Base-by-base conservation (phyloP, 2,329 filamentous ascomycete species). In the Colletotrichum sp. region DNA sequence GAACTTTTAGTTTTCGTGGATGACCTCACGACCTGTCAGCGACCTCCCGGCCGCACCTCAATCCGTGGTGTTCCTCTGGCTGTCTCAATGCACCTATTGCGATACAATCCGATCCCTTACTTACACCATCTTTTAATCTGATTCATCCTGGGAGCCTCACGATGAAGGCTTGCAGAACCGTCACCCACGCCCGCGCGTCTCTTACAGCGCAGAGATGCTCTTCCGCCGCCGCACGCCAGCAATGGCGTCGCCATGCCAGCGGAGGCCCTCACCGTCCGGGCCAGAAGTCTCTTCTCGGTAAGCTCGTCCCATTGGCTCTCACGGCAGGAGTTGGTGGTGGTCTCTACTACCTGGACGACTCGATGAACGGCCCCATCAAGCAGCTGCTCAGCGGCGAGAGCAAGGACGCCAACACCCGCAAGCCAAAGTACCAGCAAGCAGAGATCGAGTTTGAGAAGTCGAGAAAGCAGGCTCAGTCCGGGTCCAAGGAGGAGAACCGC, bases 361-460 rank as follows among this genome's bases (percentile, higher is more conserved):
- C 66, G 39, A 69, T 76, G 57, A 76, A 76, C 59, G 74, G 74
- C 19, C 74, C 74, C 22, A n/a, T 76, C 13, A 74, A 69, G 64
- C 74, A 74, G 30, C 32, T 59, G 16, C 59, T 76, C 25, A 65
- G 36, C 59, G 48, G 48, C 59, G 48, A 66, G 34, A 34, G 16
- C 16, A 72, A 64, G 19, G 15, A 76, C 28, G 12, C 65, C 9
- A 57, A 77, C 15, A 27, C 61, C 12, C 65, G 25, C 34, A 71
- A 78, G 15, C 55, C 78, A 64, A 72, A 75, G n/a, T 78, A 79
- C 12, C 79, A 81, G 32, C 84, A 87, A 80, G 90, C 90, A 1
- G 89, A 93, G 69, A 81, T 95, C 55, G 87, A 91, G 74, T 94
- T 95, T 78, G 95, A 98, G 84, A 90, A 93, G 82, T 85, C 91